Conservation (phyloP, 129 eudicot genomes). For the Centrapalus pauciflorus region DNA sequence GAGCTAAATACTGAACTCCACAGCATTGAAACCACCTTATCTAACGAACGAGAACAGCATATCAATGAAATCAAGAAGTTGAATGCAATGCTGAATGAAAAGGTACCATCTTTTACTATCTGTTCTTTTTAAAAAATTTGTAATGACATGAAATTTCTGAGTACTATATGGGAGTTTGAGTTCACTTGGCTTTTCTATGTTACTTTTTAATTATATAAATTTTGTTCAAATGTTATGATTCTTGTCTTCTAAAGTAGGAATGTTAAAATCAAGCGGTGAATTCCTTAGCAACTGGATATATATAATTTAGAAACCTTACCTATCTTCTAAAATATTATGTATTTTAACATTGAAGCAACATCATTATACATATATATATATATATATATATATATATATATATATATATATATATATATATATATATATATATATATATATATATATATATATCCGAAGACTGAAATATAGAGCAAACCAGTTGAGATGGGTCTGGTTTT, state of each 20-base stretch:
- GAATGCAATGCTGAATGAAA: slow-evolving; percentile 75
- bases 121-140: neutral
- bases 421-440: too few relatives aligned
- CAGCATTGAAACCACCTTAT: slow-evolving; percentile 66
- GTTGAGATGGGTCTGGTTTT: too few relatives aligned
- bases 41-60: slow-evolving; percentile 75
- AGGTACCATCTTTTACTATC: slow-evolving; percentile 35
- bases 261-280: neutral
- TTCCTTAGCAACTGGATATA: neutral
- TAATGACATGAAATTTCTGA: neutral
- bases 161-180: neutral
- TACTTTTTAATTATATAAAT: neutral
- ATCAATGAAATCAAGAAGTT: slow-evolving; percentile 82
- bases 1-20: slow-evolving; percentile 90
- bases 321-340: too few relatives aligned
- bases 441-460: too few relatives aligned
- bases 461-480: too few relatives aligned
- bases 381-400: too few relatives aligned
- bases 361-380: too few relatives aligned
- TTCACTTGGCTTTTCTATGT: neutral
- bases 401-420: too few relatives aligned
- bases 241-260: neutral
- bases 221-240: neutral
- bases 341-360: too few relatives aligned
- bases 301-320: neutral